Evolutionary conservation across 441 rosid genomes (phyloP), one percentile per base, ranked within the genome.

Genomic region (Arabidopsis hybrid): DNA sequence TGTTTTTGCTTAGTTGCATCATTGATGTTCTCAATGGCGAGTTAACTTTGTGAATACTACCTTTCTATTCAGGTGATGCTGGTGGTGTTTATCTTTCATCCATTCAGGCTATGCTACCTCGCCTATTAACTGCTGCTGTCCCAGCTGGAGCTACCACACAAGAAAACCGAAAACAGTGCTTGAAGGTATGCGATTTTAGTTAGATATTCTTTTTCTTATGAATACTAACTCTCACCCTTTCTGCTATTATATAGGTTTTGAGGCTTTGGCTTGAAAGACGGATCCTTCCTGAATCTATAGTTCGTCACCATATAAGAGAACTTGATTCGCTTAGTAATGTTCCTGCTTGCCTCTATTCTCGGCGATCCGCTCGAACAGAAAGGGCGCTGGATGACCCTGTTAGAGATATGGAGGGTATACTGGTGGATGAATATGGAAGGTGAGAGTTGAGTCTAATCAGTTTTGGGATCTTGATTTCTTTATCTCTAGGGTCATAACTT

Each of bases 331-430:
- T 85, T 57, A 82, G 79, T 79, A 79, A 86, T 36, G 85, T 87
- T 79, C 87, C 97, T 75, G 86, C 82, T 68, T 92, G 90, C 79
- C 80, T 86, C 51, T 92, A 88, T 81, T 82, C 97, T 77, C 91
- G 97, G 47, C 97, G 97, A 66, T 90, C 99, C 39, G 87, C 99
- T 64, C 88, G 99, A 83, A 93, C 95, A 61, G 98, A 95, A 76
- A 91, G 99, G 81, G 71, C 99, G 8, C 76, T 95, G 70, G 99
- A 93, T 83, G 99, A 95, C 79, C 99, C 99, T 70, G 76, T 93
- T 43, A 93, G 99, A 80, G 98, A 95, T 72, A 93, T 95, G 99
- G 99, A 88, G 92, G 99, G 98, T 67, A 93, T 95, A 93, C 91
- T 89, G 79, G 97, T 95, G 58, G 99, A 95, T 69, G 99, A 95